Base-by-base conservation (phyloP, 2,329 filamentous ascomycete genomes). In the Ophiostoma sp. region DNA sequence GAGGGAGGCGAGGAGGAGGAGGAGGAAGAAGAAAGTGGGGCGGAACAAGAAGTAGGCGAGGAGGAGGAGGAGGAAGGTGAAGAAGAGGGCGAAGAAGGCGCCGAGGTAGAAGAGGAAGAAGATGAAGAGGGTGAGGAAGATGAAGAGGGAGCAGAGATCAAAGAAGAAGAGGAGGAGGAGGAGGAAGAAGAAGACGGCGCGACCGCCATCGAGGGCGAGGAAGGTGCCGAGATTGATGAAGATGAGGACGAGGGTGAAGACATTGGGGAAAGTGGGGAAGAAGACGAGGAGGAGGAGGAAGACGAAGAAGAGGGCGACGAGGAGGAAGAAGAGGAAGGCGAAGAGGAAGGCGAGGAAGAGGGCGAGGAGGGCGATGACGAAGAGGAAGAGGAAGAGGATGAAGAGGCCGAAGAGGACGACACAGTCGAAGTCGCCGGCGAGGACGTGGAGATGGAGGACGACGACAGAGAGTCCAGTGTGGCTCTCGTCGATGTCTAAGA, bases 1-100 rank as follows among this genome's bases (percentile, higher is more conserved):
- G 81, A 81, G 68, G 79, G 78, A 45, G 79, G 78, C 31, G 79
- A 79, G 25, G 78, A 79, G 4, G 79, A 79, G 6, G 79, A 78
- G 9, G 80, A 80, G 64, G 79, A 78, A 63, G 79, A 78, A 28
- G 79, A 52, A 0, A 52, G 69, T 1, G 42, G 42, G 7, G 45
- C 31, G 1, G 73, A 48, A 0, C 42, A 71, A 17, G 71, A 61
- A 1, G 73, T 45, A 2, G 69, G 8, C 11, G 69, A 59, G 1
- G 55, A 61, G 7, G 71, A 8, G 19, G 70, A 69, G 19, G 72
- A 76, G 17, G 75, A 66, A 17, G 72, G 28, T 3, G 74, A 74
- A 8, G 72, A 45, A 3, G 74, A 73, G 15, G 69, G 28, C 33
- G 73, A 71, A 8, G 69, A 71, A 19, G 69, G 39, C 2, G 33